A percentile compares a stretch with the other conserved stretches of the same genome.
Conservation (phyloP, 371 early-diverging fungal species). For the Lichtheimia ornata region DNA sequence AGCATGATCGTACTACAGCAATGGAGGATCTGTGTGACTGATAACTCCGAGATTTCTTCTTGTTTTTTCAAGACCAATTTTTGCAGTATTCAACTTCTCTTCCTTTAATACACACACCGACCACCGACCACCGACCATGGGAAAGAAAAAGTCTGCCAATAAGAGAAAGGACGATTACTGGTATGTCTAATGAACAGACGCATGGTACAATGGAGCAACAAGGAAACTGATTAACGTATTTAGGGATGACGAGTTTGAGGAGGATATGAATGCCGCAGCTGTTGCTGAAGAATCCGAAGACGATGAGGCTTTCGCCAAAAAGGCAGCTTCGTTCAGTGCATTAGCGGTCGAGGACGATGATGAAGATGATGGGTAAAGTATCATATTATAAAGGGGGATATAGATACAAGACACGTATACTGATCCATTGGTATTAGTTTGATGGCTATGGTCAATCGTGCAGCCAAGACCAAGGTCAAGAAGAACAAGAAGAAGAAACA, state of each 20-base stretch:
- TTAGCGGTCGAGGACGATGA: slow-evolving; percentile 35
- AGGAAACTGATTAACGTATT: slow-evolving; percentile 15
- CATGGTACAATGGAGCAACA: too few species aligned
- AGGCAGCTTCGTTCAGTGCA: slow-evolving; percentile 33
- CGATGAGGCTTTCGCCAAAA: slow-evolving; percentile 32
- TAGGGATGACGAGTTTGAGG: slow-evolving; percentile 33
- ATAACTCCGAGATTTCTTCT: too few species aligned
- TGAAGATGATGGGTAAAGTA: slow-evolving; percentile 29
- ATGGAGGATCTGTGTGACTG: too few species aligned
- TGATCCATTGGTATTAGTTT: slow-evolving; percentile 25
- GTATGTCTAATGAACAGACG: slow-evolving; percentile 16
- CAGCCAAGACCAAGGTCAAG: slow-evolving; percentile 52
- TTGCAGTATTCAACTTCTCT: too few species aligned
- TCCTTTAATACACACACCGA: too few species aligned
- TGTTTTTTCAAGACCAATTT: too few species aligned
- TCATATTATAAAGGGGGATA: neutral
- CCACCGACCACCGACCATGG: slow-evolving; percentile 26
- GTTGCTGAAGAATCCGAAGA: slow-evolving; percentile 36
- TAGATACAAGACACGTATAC: neutral
- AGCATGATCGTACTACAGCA: too few species aligned
- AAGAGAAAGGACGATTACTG: slow-evolving; percentile 57
- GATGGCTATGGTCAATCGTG: slow-evolving; percentile 54
- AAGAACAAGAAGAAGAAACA: slow-evolving; percentile 50
- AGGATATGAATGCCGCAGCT: slow-evolving; percentile 36
- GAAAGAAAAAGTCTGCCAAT: slow-evolving; percentile 52